A percentile compares a stretch with the other conserved stretches of the same genome.
These are phyloP conservation scores for Lecanicillium sp. DNA, from an alignment of 2,329 filamentous ascomycete genomes.

Conservation along the genomic window DNA sequence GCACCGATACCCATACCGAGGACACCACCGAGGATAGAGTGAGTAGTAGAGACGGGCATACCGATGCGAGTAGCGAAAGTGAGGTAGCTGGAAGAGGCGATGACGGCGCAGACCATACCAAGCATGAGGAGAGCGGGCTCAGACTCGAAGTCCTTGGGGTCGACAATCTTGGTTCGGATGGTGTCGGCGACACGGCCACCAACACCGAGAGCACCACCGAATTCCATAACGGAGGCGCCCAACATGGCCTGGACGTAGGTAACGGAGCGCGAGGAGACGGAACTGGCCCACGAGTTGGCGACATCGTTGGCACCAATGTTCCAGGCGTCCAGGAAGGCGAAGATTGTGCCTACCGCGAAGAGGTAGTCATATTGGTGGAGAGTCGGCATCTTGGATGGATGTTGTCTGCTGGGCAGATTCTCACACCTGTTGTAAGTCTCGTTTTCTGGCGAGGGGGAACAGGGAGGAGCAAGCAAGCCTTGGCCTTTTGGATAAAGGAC, in stretches of 20 bases:
- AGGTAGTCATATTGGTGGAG: conserved; percentile 54
- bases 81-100: conserved; percentile 47
- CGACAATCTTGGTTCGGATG: conserved; percentile 53
- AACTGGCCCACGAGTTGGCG: conserved; percentile 69
- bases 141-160: conserved; percentile 35
- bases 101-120: conserved; percentile 48
- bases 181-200: conserved; percentile 54
- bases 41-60: conserved; percentile 54
- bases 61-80: conserved; percentile 46
- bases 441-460: not conserved
- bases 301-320: conserved; percentile 59
- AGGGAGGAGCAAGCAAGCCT: not conserved
- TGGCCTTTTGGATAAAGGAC: not conserved
- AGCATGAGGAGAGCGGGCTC: conserved; percentile 48
- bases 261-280: conserved; percentile 61
- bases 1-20: conserved; percentile 51
- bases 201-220: conserved; percentile 52
- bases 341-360: conserved; percentile 56
- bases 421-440: not conserved
- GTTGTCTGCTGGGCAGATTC: not conserved
- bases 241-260: conserved; percentile 53
- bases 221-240: conserved; percentile 52
- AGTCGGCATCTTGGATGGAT: conserved; percentile 1
- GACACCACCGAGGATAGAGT: conserved; percentile 52
- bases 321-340: conserved; percentile 60